Evolutionary conservation across 257 asterid genomes (phyloP), one percentile per base, ranked within the genome.

Genomic region (Handroanthus guayacan): DNA sequence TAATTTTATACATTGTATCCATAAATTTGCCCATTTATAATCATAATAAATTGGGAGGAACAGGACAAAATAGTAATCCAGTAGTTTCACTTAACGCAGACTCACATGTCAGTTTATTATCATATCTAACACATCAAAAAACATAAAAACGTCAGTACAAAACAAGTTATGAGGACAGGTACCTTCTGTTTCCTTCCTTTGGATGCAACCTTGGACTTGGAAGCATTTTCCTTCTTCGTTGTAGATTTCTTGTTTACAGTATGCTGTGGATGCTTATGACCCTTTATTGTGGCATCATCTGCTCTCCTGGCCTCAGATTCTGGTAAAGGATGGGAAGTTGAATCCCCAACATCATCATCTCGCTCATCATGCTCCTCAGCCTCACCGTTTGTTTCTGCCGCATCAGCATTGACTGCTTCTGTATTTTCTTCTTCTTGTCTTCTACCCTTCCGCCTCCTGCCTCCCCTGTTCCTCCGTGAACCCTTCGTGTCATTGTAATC

Each of bases 161-260:
- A 74, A 25, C 8, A 17, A 72, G 25, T 13, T 71, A 38, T 16
- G 74, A 71, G 64, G 38, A 75, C 54, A 34, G 25, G 72, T 83
- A 94, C 98, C 98, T 92, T 92, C 74, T 88, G 88, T 72, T 89
- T 91, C 81, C 91, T 84, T 87, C 96, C 99, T 85, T 84, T 88
- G 62, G 90, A 47, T 17, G 86, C 77, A 78, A 70, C 84, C 81
- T 85, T 90, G n/a, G 82, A 73, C 79, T 84, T 91, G 69, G 82
- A 62, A 64, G 80, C 81, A 61, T 76, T 75, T 67, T 91, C 97
- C 77, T 83, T 89, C 89, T 87, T 95, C 64, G 72, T 39, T 5
- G 82, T 79, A 62, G 57, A 39, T 80, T 81, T 92, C 80, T 85
- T 95, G 57, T 80, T 79, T 45, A 55, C 83, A 39, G 74, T 81